phyloP scores from a whole-genome alignment of 2,329 filamentous ascomycete species.

The Botrytis pseudocinerea region DNA sequence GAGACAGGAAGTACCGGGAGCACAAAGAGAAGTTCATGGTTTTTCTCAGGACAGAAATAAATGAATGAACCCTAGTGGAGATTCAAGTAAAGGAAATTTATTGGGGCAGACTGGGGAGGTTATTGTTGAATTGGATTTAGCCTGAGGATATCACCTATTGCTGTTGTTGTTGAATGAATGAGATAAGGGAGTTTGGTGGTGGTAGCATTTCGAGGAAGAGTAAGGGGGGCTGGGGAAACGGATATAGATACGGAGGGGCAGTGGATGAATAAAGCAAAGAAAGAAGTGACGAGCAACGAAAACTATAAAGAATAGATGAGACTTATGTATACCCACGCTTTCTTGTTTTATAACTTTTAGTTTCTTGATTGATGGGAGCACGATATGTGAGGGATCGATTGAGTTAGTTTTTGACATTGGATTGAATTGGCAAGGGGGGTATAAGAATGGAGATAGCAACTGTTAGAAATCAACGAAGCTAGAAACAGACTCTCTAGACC shows the following conservation, averaged over 20 bases:
- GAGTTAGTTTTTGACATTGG: slow-evolving; percentile 5
- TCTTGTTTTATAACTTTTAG: slow-evolving; percentile 11
- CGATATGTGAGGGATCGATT: background rate
- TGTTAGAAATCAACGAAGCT: background rate
- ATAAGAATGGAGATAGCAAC: background rate
- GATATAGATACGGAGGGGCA: slow-evolving; percentile 19
- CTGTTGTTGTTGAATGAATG: background rate
- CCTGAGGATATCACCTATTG: slow-evolving; percentile 12
- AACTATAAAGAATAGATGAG: slow-evolving; percentile 23
- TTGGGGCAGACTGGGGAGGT: slow-evolving; percentile 12
- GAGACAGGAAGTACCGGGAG: slow-evolving; percentile 43
- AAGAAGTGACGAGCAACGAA: slow-evolving; percentile 18
- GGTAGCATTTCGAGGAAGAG: background rate
- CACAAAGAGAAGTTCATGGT: slow-evolving; percentile 41
- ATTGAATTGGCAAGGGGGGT: background rate
- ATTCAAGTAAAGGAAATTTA: slow-evolving; percentile 1
- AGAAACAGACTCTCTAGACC: background rate
- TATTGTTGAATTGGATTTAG: slow-evolving; percentile 18
- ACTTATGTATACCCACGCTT: slow-evolving; percentile 24
- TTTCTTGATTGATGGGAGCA: slow-evolving; percentile 9
- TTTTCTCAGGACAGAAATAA: slow-evolving; percentile 43
- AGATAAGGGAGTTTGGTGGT: background rate
- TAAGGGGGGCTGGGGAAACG: background rate
- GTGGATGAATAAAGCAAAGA: slow-evolving; percentile 21
- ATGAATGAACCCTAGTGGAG: background rate